Base-by-base conservation (phyloP, 192 early-diverging fungal genomes). In the Hyaloraphidium curvatum region DNA sequence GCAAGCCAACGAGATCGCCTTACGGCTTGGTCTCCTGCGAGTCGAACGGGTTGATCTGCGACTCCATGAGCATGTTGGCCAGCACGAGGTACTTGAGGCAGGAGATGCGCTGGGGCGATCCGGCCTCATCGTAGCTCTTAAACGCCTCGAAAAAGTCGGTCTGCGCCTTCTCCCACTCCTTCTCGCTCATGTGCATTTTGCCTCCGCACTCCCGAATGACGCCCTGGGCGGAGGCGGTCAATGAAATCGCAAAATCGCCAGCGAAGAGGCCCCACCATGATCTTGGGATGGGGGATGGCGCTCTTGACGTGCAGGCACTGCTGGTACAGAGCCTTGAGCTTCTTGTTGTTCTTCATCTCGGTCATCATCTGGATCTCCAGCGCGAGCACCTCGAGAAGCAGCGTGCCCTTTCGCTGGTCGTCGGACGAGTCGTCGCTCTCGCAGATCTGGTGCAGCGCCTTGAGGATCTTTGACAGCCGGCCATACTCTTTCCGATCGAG, bases 301-400 rank as follows among this genome's bases (percentile, higher is more conserved):
- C 86, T 91, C 64, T 84, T 85, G 39, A 97, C 81, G 22, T 70
- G 64, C 16, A 89, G 60, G 59, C 87, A 91, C 61, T 89, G 83
- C 58, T 90, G 78, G 59, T 91, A 97, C 28, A 87, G 69, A 27
- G 68, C 74, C 75, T 97, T 97, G 39, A 97, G 71, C 61, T 82
- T 84, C 60, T 87, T 87, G 51, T 73, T 77, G 48, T 88, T 82
- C 57, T 83, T 83, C 4, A 78, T 91, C 37, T 77, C 87, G 0
- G 86, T 84, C 63, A 93, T 83, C 89, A 97, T 90, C 63, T 88
- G 87, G 67, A 97, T 87, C 51, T 90, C 86, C n/a, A 97, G 67
- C 0, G 93, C 87, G 67, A 88, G 84, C 23, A 91, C 84, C 62
- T 97, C 93, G 19, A 94, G 70, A 23, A 94, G 64, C 39, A 91